These are phyloP conservation scores for Aspergillus sp. DNA, from an alignment of 2,329 filamentous ascomycete genomes.

Conservation along the genomic window DNA sequence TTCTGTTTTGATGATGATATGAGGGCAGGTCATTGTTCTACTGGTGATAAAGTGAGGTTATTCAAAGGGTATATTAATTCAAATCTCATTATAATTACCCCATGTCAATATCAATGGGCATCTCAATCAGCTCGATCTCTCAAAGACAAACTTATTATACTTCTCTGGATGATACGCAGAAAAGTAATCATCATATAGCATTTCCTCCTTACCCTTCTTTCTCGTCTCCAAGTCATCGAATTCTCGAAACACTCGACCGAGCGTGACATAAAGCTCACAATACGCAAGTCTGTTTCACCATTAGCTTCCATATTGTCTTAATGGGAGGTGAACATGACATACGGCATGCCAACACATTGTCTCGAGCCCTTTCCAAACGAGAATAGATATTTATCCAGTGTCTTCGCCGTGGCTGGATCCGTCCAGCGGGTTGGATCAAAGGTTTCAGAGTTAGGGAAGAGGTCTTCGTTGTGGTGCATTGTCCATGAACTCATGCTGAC, in stretches of 20 bases:
- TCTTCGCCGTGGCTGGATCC: conserved; percentile 7
- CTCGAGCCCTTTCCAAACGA: conserved; percentile 32
- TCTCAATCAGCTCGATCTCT: not conserved
- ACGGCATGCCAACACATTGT: conserved; percentile 31
- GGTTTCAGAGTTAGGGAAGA: conserved; percentile 27
- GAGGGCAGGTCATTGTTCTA: too few species aligned
- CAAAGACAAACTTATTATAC: conserved; percentile 17
- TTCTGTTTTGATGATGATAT: too few species aligned
- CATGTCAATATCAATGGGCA: too few species aligned
- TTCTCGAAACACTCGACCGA: conserved; percentile 25
- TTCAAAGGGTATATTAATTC: not conserved
- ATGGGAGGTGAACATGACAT: conserved; percentile 4
- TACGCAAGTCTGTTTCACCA: conserved; percentile 23
- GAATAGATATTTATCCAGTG: conserved; percentile 28
- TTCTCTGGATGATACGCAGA: conserved; percentile 15
- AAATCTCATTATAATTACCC: not conserved
- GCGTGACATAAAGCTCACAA: conserved; percentile 28
- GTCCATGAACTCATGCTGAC: conserved; percentile 32
- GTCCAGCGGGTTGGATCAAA: conserved; percentile 36
- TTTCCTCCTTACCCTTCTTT: conserved; percentile 14
- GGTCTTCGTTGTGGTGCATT: conserved; percentile 25
- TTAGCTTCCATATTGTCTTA: not conserved
- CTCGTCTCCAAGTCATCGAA: conserved; percentile 18
- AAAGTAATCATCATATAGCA: conserved; percentile 27
- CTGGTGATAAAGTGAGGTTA: not conserved